Evolutionary conservation across 2,329 filamentous ascomycete genomes (phyloP).

Genomic region (Cladosporium phlei): DNA sequence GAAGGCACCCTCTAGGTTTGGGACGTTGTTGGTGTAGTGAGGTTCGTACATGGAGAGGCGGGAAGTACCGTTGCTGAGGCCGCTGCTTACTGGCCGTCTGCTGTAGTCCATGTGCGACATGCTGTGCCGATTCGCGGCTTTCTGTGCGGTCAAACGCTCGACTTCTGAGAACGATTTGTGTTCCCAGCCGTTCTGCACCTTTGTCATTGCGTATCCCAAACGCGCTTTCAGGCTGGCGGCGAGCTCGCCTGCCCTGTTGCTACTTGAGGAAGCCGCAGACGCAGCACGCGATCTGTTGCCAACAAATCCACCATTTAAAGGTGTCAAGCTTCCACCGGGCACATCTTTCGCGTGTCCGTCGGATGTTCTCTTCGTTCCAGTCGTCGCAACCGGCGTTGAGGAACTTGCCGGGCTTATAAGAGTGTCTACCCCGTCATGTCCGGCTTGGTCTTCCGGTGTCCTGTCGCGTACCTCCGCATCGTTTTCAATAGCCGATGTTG

Average conservation of each 20-base stretch:
- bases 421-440: constrained; percentile 12
- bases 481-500: not conserved
- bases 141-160: constrained; percentile 67
- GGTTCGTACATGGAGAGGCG: constrained; percentile 23
- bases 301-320: constrained; percentile 29
- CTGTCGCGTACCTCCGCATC: constrained; percentile 5
- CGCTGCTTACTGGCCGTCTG: constrained; percentile 25
- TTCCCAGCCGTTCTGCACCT: constrained; percentile 87
- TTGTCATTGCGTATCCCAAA: constrained; percentile 88
- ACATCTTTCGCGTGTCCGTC: constrained; percentile 68
- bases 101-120: constrained; percentile 24
- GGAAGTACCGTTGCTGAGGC: constrained; percentile 25
- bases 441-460: constrained; percentile 18
- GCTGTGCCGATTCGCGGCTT: constrained; percentile 36
- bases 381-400: constrained; percentile 37
- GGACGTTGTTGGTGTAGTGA: not conserved
- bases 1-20: constrained; percentile 9
- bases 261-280: constrained; percentile 59
- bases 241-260: constrained; percentile 75
- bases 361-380: constrained; percentile 68
- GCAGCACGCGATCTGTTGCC: constrained; percentile 64
- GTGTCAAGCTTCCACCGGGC: constrained; percentile 31
- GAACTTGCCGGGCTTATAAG: constrained; percentile 16
- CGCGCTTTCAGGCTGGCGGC: constrained; percentile 76
- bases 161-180: constrained; percentile 71